A percentile compares a stretch with the other conserved stretches of the same genome.
phyloP scores from a whole-genome alignment of 2,329 filamentous ascomycete genomes.

The Purpureocillium lavendulum region DNA sequence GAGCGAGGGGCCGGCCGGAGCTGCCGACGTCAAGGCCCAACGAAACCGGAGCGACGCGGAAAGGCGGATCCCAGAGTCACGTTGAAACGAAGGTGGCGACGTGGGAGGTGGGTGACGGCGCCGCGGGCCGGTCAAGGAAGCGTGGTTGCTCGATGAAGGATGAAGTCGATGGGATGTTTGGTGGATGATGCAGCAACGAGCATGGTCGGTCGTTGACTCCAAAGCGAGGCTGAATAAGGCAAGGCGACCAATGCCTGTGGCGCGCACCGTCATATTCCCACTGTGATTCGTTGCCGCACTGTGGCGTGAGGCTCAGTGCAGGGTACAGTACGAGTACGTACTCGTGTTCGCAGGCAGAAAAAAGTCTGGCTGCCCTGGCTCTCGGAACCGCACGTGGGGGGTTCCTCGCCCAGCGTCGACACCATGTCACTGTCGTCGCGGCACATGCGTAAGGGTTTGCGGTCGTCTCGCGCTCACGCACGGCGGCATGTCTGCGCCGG shows the following conservation, averaged over 20 bases:
- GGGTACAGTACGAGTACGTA: not conserved
- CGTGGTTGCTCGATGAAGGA: too few species aligned
- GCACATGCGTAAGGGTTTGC: too few species aligned
- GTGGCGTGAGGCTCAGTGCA: not conserved
- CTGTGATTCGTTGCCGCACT: not conserved
- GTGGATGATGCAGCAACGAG: too few species aligned
- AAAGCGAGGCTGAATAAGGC: not conserved
- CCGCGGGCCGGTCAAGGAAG: too few species aligned
- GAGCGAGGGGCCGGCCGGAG: constrained; percentile 8
- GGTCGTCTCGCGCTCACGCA: too few species aligned
- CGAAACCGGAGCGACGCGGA: not conserved
- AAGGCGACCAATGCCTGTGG: not conserved
- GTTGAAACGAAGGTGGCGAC: not conserved
- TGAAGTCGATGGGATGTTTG: too few species aligned
- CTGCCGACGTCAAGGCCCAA: not conserved
- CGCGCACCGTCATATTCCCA: not conserved
- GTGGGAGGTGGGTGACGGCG: not conserved
- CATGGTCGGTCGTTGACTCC: too few species aligned
- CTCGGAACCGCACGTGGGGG: too few species aligned
- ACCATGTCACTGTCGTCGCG: too few species aligned
- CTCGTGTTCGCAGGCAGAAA: not conserved
- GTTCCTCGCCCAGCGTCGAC: too few species aligned
- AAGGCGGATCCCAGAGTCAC: too few species aligned
- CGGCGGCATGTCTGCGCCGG: too few species aligned
- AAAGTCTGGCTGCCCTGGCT: not conserved